phyloP scores from a whole-genome alignment of 192 early-diverging fungal genomes.

The Backusella morwellensis region DNA sequence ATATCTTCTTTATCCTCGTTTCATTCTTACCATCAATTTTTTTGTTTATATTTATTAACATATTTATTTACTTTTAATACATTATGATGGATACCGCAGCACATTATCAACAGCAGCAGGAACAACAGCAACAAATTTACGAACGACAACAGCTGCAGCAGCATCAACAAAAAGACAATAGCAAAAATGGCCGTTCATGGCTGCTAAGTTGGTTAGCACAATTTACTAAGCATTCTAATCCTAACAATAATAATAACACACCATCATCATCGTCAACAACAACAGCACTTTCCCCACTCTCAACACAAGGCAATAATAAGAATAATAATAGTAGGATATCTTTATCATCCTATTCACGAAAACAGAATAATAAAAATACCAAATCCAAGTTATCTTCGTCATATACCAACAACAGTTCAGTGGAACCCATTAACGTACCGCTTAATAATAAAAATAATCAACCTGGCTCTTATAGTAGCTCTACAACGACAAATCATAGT shows the following conservation, averaged over 20 bases:
- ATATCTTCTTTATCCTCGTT: neutral
- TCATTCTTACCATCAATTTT: neutral
- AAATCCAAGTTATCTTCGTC: neutral
- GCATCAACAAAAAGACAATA: neutral
- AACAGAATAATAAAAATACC: neutral
- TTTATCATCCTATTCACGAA: neutral
- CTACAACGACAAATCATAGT: neutral
- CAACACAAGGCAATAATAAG: neutral
- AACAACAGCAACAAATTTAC: neutral
- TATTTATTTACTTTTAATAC: neutral
- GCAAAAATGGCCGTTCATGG: neutral
- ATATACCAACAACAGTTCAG: neutral
- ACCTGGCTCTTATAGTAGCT: neutral
- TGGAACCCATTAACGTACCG: neutral
- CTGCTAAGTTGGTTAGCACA: neutral
- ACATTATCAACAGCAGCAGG: neutral
- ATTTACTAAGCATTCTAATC: neutral
- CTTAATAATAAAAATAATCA: neutral
- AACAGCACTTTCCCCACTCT: neutral
- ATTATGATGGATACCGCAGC: conserved; percentile 5
- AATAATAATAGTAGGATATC: neutral
- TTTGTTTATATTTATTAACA: neutral
- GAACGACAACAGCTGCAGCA: neutral
- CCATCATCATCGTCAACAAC: neutral
- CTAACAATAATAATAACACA: neutral